These are phyloP conservation scores for Cyclocybe cylindracea DNA, from an alignment of 768 basidiomycete species.

Conservation along the genomic window DNA sequence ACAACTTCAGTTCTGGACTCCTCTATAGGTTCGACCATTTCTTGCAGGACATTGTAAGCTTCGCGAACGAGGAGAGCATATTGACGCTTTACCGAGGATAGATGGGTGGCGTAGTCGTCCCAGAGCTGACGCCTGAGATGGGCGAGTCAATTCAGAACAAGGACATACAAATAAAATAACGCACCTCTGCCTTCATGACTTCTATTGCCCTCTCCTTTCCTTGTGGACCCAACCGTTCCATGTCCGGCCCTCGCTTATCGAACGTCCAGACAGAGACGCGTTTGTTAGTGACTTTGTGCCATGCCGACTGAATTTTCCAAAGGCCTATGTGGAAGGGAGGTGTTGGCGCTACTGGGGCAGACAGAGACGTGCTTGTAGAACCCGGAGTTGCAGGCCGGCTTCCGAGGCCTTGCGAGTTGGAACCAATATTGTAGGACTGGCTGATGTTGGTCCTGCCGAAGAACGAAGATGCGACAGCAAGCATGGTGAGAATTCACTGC, in stretches of 20 bases:
- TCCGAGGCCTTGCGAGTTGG: slow-evolving; percentile 28
- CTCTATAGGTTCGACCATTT: slow-evolving; percentile 97
- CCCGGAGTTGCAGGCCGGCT: slow-evolving; percentile 55
- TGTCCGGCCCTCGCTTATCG: slow-evolving; percentile 78
- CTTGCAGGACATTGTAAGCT: slow-evolving; percentile 37
- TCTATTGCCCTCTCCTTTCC: slow-evolving; percentile 79
- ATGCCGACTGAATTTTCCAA: slow-evolving; percentile 87
- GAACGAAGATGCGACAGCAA: slow-evolving; percentile 83
- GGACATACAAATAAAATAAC: slow-evolving; percentile 17
- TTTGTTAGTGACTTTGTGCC: slow-evolving; percentile 88
- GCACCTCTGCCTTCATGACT: slow-evolving; percentile 88
- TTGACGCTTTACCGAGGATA: slow-evolving; percentile 63
- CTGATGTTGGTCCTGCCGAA: slow-evolving; percentile 81
- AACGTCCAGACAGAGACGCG: slow-evolving; percentile 91
- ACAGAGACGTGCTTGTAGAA: slow-evolving; percentile 20
- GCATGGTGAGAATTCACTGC: slow-evolving; percentile 43
- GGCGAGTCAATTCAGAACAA: slow-evolving; percentile 7
- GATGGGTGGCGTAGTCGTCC: slow-evolving; percentile 90
- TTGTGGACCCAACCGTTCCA: slow-evolving; percentile 64
- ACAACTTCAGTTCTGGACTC: slow-evolving; percentile 87
- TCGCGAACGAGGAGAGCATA: background rate
- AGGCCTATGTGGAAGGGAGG: slow-evolving; percentile 74
- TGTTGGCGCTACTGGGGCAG: slow-evolving; percentile 41
- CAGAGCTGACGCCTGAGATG: slow-evolving; percentile 73
- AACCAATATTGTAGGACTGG: slow-evolving; percentile 73